Base-by-base conservation (phyloP, 2,329 filamentous ascomycete genomes). In the Cladosporium colombiae region DNA sequence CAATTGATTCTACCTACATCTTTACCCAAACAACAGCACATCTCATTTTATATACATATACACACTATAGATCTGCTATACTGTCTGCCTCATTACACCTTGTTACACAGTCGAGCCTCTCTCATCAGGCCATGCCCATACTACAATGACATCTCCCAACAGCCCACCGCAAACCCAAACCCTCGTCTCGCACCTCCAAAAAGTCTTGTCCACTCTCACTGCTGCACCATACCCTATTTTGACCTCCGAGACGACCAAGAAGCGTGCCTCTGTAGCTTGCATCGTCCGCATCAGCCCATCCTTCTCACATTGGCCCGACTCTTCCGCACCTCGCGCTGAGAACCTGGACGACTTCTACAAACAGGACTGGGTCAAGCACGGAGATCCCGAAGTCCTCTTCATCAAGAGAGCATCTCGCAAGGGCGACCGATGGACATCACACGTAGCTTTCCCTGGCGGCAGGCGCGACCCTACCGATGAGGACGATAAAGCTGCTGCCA, bases 391-490 rank as follows among this genome's bases (percentile, higher is more conserved):
- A 74, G 80, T 88, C n/a, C 80, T 91, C 3, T 90, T 91, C 75
- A 91, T 91, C 75, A 91, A 91, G 74, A 81, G 89, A 55, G 86
- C 89, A 2, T 83, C 87, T 4, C 81, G 89, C 44, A 81, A 83
- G 64, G 88, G 88, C 8, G 89, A 91, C 74, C 81, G 88, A 65
- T 91, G 89, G 89, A 89, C 87, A 1, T 84, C 85, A 3, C 89
- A 91, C 78, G 85, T 90, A 65, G 89, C 89, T 0, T 77, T 91
- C 4, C 89, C 89, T 0, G 89, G 89, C 25, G 89, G 89, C 1
- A 88, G 88, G 72, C 79, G 87, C 68, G 89, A 91, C 69, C 84
- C 86, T 0, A 84, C 85, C 67, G 89, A 91, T 77, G 82, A 78
- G 56, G 82, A 87, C 68, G 89, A 91, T 72, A 78, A 82, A 67